A percentile compares a stretch with the other conserved stretches of the same genome.
Evolutionary conservation across 2,329 filamentous ascomycete genomes (phyloP).

Genomic region (Scedosporium aurantiacum): DNA sequence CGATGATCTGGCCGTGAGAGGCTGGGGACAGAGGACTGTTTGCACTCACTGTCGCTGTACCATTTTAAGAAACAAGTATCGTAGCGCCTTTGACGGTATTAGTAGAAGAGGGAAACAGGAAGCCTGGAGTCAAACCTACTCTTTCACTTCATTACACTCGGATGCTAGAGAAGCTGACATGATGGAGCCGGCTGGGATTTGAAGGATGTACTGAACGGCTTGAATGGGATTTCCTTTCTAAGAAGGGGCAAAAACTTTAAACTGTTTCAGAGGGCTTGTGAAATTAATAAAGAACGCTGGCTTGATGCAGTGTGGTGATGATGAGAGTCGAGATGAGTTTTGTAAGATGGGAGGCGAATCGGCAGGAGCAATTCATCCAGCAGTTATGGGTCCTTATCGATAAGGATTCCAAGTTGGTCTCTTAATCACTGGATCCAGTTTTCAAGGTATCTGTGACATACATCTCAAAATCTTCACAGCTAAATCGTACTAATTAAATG

Average conservation of each 20-base stretch:
- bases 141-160: slow-evolving; percentile 91
- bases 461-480: background rate
- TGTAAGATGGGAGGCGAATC: background rate
- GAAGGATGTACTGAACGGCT: background rate
- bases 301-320: background rate
- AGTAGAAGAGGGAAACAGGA: background rate
- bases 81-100: slow-evolving; percentile 55
- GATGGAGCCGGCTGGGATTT: slow-evolving; percentile 5
- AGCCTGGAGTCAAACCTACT: slow-evolving; percentile 44
- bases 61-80: slow-evolving; percentile 97
- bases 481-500: background rate
- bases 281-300: background rate
- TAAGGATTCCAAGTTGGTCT: background rate
- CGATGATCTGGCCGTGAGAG: no score
- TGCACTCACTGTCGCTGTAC: slow-evolving; percentile 84
- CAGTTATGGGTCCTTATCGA: background rate
- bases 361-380: background rate
- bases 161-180: slow-evolving; percentile 95
- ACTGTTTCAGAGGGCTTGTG: no score
- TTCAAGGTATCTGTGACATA: background rate
- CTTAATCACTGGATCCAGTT: background rate
- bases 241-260: no score
- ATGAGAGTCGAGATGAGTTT: background rate
- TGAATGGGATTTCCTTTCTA: background rate
- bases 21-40: no score